Conservation (phyloP, 148 eudicot species). For the Rhododendron henanense region DNA sequence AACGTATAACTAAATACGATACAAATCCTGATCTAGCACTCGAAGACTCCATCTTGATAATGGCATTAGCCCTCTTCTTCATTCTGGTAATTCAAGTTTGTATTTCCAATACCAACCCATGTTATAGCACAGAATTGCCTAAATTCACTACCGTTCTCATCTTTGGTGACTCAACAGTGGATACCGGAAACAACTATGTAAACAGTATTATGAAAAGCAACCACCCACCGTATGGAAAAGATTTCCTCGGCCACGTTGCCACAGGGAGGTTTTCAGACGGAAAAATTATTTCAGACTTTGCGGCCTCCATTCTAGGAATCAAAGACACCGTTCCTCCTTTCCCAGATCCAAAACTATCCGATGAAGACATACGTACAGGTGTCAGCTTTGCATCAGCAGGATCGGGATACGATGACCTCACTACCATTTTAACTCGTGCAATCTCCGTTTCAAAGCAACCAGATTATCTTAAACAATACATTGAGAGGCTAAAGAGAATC, state of each 20-base stretch:
- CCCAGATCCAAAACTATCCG: slow-evolving; percentile 25
- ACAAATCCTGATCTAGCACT: neutral
- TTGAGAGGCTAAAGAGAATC: neutral
- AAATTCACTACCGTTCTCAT: slow-evolving; percentile 47
- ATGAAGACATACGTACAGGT: slow-evolving; percentile 33
- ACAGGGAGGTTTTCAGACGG: slow-evolving; percentile 58
- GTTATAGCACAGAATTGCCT: neutral
- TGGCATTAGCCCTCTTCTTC: slow-evolving; percentile 5
- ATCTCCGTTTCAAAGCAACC: slow-evolving; percentile 25
- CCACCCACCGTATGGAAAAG: slow-evolving; percentile 55
- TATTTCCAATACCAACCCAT: slow-evolving; percentile 2
- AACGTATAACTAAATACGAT: neutral
- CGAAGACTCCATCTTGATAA: slow-evolving; percentile 4
- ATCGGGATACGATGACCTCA: slow-evolving; percentile 39
- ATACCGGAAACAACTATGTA: slow-evolving; percentile 53
- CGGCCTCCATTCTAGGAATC: slow-evolving; percentile 23
- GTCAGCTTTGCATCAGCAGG: slow-evolving; percentile 47
- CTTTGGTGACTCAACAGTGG: slow-evolving; percentile 71
- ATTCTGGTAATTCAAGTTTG: neutral
- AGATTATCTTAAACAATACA: neutral
- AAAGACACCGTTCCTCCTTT: slow-evolving; percentile 38
- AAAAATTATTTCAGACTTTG: slow-evolving; percentile 25
- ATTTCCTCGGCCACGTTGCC: slow-evolving; percentile 39
- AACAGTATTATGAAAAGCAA: slow-evolving; percentile 34
- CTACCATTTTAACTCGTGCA: slow-evolving; percentile 10